Evolutionary conservation across 257 asterid species (phyloP).

Genomic region (Solanum tarijense): DNA sequence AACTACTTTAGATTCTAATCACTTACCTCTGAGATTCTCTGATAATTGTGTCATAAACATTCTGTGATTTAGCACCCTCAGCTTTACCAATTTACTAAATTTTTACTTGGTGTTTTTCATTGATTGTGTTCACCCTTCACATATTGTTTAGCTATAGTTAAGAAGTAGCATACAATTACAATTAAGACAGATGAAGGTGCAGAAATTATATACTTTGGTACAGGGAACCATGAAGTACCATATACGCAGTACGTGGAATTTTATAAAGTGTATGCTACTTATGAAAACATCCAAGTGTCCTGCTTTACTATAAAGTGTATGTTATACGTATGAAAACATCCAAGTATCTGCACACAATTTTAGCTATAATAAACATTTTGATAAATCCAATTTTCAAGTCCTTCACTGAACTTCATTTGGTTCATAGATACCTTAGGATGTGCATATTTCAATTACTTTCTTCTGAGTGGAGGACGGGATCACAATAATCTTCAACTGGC

Average conservation of each 20-base stretch:
- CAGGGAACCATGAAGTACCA: not conserved
- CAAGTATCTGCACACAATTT: too few relatives aligned
- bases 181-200: not conserved
- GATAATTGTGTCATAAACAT: too few relatives aligned
- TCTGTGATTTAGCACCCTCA: not conserved
- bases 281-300: too few relatives aligned
- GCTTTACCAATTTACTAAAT: not conserved
- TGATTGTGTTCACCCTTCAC: not conserved
- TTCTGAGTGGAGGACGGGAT: conserved; percentile 53
- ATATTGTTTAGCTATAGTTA: not conserved
- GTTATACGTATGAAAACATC: too few relatives aligned
- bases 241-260: not conserved
- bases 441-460: conserved; percentile 65
- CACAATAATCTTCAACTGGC: too few relatives aligned
- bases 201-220: not conserved
- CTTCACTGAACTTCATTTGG: too few relatives aligned
- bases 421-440: conserved; percentile 39
- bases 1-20: not conserved
- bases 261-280: too few relatives aligned
- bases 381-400: too few relatives aligned
- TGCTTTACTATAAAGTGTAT: too few relatives aligned
- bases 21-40: too few relatives aligned
- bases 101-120: not conserved
- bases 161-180: too few relatives aligned
- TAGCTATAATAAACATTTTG: too few relatives aligned